Evolutionary conservation across 331 rosid species (phyloP).

Genomic region (Quercus lobata): DNA sequence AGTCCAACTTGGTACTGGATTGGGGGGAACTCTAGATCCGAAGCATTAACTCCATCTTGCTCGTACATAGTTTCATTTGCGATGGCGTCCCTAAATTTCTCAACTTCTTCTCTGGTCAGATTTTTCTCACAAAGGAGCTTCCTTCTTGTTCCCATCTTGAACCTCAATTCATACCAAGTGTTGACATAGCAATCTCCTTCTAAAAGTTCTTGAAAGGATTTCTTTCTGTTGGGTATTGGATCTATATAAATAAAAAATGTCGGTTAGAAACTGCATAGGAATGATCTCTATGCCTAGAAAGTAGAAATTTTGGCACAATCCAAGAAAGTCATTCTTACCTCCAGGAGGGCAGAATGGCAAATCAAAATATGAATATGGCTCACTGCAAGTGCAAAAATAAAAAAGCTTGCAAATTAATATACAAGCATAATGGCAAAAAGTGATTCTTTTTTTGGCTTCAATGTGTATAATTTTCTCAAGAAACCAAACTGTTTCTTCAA

Average conservation of each 20-base stretch:
- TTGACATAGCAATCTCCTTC: constrained; percentile 10
- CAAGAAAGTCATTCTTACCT: background rate
- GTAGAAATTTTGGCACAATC: too few relatives aligned
- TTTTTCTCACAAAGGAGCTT: constrained; percentile 6
- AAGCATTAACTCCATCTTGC: background rate
- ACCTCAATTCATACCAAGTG: constrained; percentile 9
- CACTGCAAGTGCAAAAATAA: background rate
- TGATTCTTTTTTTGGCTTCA: too few relatives aligned
- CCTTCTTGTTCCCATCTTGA: background rate
- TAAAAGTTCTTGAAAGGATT: background rate
- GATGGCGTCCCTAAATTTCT: background rate
- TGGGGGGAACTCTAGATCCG: too few relatives aligned
- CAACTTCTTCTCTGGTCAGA: constrained; percentile 2
- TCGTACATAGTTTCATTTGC: background rate
- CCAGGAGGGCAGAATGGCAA: constrained; percentile 18
- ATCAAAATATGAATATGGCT: background rate
- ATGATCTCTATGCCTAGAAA: too few relatives aligned
- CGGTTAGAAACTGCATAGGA: too few relatives aligned
- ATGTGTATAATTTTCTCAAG: too few relatives aligned
- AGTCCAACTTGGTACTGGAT: background rate
- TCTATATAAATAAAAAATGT: background rate
- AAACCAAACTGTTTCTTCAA: background rate
- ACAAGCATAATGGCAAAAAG: background rate
- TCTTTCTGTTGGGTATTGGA: background rate
- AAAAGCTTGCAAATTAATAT: background rate